Base-by-base conservation (phyloP, 768 basidiomycete genomes). In the Nidularia sp. region DNA sequence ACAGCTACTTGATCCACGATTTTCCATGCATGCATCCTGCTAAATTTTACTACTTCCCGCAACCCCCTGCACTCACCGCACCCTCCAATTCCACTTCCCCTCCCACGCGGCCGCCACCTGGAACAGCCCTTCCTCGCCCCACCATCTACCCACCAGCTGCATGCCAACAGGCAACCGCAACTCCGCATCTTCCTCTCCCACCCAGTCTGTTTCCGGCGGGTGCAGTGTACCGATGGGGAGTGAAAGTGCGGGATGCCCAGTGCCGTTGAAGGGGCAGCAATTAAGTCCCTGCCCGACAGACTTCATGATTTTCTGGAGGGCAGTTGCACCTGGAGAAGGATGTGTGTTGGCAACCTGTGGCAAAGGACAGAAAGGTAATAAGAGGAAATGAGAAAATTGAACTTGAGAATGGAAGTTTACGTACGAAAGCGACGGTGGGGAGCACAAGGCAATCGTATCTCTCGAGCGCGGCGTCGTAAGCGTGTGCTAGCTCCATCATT, bases 211-310 rank as follows among this genome's bases (percentile, higher is more conserved):
- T 50, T 69, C 66, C 12, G 66, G 63, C 2, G 69, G 69, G 0
- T 70, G 54, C 4, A 72, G 55, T 57, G 69, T 71, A 0, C 76
- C 75, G 36, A 74, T 68, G 6, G 75, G 74, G 31, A 77, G 55
- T n/a, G 70, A 65, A 34, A 77, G 56, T 1, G 72, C 68, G 0
- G 75, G 76, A 48, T 77, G 76, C 0, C 74, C 76, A 0, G 74
- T 71, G 3, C 60, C 58, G 42, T 67, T 63, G 56, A 64, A 63
- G 1, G 62, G 57, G n/a, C 62, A 57, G 32, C 64, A 65, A 42
- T 65, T 64, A 22, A 65, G 60, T 33, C 63, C 64, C 48, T 65
- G 59, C 2, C 65, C 66, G 6, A 62, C 58, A 2, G 60, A 60
- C 47, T 66, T 67, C 12, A 52, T 52, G 46, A 66, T 61, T 52